These are phyloP conservation scores for Cladosporium sp. DNA, from an alignment of 2,329 filamentous ascomycete genomes.

Conservation along the genomic window DNA sequence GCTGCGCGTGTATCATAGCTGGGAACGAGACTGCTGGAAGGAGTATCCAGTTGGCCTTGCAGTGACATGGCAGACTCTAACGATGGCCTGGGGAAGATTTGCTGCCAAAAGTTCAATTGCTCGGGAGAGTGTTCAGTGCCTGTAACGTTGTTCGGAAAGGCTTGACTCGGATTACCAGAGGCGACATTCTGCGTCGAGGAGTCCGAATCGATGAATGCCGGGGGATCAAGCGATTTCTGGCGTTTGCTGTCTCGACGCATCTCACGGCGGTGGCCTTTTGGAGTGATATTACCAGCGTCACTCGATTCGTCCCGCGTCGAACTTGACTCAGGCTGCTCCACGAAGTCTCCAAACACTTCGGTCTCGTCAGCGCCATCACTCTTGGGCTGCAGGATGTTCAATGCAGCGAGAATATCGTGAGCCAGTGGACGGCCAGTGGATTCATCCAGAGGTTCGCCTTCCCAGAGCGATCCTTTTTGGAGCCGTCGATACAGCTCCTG, in stretches of 20 bases:
- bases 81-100: background rate
- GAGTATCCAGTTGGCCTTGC: too few relatives aligned
- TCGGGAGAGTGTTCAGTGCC: background rate
- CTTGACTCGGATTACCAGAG: background rate
- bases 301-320: background rate
- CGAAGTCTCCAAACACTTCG: conserved; percentile 56
- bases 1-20: background rate
- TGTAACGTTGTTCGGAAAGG: background rate
- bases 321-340: conserved; percentile 47
- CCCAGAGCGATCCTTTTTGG: conserved; percentile 52
- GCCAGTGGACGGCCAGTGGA: conserved; percentile 52
- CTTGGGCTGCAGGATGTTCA: conserved; percentile 53
- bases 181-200: background rate
- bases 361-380: conserved; percentile 41
- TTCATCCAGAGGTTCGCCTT: conserved; percentile 50
- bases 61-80: too few relatives aligned
- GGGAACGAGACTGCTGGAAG: too few relatives aligned
- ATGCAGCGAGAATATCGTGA: conserved; percentile 58
- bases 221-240: background rate
- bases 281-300: background rate
- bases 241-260: background rate
- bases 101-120: background rate
- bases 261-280: background rate
- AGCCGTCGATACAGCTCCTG: conserved; percentile 57
- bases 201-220: background rate